Percentiles rank a stretch among this genome's conserved stretches.
These are phyloP conservation scores for Lactifluus rugatus DNA, from an alignment of 768 basidiomycete species.

Conservation along the genomic window DNA sequence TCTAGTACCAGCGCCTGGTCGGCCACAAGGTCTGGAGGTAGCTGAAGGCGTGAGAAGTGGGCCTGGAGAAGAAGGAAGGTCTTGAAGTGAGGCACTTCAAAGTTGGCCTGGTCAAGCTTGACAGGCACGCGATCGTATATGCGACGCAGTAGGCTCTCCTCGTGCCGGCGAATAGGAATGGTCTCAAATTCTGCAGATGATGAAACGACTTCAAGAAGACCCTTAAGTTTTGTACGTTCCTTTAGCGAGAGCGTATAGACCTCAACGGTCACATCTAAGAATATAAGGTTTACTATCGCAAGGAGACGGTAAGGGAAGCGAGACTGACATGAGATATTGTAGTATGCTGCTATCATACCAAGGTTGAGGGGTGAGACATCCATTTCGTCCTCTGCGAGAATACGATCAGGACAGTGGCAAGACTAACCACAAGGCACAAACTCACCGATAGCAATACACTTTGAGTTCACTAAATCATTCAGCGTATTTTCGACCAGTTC, in stretches of 20 bases:
- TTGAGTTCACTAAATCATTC: conserved; percentile 84
- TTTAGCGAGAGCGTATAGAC: conserved; percentile 93
- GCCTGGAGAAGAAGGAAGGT: conserved; percentile 94
- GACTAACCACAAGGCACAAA: neutral
- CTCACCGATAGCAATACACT: conserved; percentile 84
- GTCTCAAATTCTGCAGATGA: conserved; percentile 94
- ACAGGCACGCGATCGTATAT: conserved; percentile 97
- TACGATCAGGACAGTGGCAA: neutral
- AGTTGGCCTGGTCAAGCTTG: conserved; percentile 77
- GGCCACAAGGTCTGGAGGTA: conserved; percentile 88
- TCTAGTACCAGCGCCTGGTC: conserved; percentile 83
- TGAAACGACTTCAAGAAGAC: conserved; percentile 90
- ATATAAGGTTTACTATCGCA: neutral
- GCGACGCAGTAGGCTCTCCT: conserved; percentile 71
- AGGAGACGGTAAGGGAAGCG: neutral
- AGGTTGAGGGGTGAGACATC: conserved; percentile 86
- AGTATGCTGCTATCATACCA: conserved; percentile 98
- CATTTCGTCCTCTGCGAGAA: conserved; percentile 75
- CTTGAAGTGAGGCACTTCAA: conserved; percentile 96
- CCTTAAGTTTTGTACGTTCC: conserved; percentile 94
- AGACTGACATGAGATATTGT: conserved; percentile 78
- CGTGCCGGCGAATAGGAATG: conserved; percentile 92
- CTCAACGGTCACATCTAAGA: conserved; percentile 86
- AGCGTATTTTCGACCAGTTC: conserved; percentile 93
- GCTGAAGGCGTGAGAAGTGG: conserved; percentile 86